phyloP scores from a whole-genome alignment of 2,329 filamentous ascomycete genomes.

The Colletotrichum sp. region DNA sequence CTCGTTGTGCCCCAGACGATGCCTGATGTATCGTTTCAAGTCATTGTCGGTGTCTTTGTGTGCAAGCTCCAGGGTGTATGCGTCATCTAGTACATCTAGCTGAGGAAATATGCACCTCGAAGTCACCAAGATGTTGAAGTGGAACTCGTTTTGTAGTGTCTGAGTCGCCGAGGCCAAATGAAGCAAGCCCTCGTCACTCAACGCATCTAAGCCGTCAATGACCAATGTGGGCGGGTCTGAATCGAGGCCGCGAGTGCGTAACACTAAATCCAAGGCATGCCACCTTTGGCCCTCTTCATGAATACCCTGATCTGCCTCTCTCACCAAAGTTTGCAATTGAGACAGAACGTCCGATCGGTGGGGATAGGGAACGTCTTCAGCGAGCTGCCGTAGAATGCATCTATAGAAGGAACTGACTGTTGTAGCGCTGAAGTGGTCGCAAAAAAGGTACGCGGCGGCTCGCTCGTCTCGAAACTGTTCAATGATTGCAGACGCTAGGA shows the following conservation, averaged over 20 bases:
- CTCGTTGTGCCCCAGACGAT: neutral
- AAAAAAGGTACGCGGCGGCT: neutral
- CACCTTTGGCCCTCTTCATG: neutral
- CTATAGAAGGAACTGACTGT: no score
- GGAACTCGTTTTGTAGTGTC: neutral
- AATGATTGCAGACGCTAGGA: neutral
- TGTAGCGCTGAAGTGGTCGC: fast-evolving
- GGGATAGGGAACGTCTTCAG: no score
- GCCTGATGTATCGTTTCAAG: neutral
- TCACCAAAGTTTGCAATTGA: neutral
- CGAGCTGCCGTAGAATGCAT: no score
- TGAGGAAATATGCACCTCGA: neutral
- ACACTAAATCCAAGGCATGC: neutral
- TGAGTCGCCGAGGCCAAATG: neutral
- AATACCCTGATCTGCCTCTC: neutral
- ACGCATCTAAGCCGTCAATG: neutral
- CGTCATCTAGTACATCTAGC: neutral
- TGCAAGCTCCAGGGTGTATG: neutral
- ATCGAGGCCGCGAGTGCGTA: no score
- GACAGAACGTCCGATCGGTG: no score
- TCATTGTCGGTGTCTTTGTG: neutral
- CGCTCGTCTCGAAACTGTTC: no score
- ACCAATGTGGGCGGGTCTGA: no score
- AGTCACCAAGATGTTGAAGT: neutral
- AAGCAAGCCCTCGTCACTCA: neutral